Evolutionary conservation across 371 early-diverging fungal species (phyloP), one percentile per base, ranked within the genome.

Genomic region (Entomophthora muscae): DNA sequence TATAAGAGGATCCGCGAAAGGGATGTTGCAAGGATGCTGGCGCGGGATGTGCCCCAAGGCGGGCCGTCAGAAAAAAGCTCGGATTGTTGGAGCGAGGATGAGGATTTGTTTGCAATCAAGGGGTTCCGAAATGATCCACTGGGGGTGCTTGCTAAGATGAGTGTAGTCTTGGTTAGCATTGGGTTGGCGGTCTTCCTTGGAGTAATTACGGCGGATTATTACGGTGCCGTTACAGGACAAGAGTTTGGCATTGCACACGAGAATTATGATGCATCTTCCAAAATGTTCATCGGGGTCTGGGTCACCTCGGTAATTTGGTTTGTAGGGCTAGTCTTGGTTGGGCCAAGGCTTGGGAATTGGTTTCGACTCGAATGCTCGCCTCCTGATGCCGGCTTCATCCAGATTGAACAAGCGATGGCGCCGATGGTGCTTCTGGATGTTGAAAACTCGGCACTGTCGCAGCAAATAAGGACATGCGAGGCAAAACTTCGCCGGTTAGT

Each of bases 161-260:
- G 81, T 31, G 75, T 81, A 27, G 64, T 76, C 13, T 30, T 76
- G 26, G 75, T 77, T 3, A 81, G 84, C 3, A 61, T 84, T n/a
- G 72, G 80, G 51, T 88, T 81, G 75, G 66, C 86, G 53, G 76
- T 80, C 22, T 75, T 84, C 60, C 67, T 89, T 63, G 76, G 77
- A 23, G 69, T 83, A 57, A 68, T 89, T 23, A 81, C 82, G 42
- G 73, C 78, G 22, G 88, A 88, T 69, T 83, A 86, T 73, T 89
- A 80, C 65, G 75, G 73, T 29, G 72, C 69, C 22, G 70, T 81
- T 65, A 57, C 70, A 27, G 66, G 75, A 22, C 61, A 65, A 32
- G 66, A 64, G 13, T 72, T 71, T 59, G 66, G 70, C n/a, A 70
- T 80, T 10, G 78, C 81, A 64, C 73, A 74, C 55, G 67, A 75